Base-by-base conservation (phyloP, 208 protist species). In the Trypanosomatidae sp. region DNA sequence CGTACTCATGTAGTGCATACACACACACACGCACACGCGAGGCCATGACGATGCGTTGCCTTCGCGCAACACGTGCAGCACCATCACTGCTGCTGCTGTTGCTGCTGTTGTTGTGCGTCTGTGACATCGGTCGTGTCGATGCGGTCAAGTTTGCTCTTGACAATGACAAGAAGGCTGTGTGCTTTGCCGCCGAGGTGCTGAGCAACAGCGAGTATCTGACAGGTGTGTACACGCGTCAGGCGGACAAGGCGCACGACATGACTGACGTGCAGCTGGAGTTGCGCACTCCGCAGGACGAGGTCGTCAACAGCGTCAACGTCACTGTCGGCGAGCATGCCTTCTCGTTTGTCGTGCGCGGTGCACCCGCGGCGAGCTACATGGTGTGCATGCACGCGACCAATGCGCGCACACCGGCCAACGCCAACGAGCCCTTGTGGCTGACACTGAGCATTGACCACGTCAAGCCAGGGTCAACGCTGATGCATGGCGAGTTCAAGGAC, bases 141-240 rank as follows among this genome's bases (percentile, higher is more conserved):
- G 71, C 72, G 1, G 43, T 75, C 13, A 53, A 30, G 16, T 88
- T 71, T 37, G 33, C 62, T 16, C 64, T 88, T 32, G 25, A 47
- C 20, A 49, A 78, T 35, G 53, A 40, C 13, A 40, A n/a, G n/a
- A n/a, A 41, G 8, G 53, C 66, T 10, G 37, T 83, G 16, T 88
- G 79, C 53, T 88, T 88, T 41, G 46, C 70, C 3, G 73, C 80
- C 61, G 61, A 73, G 6, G 62, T 82, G 21, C 43, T 53, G 7
- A 33, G 54, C 10, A 41, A 30, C 7, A 63, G 48, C 0, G 47
- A 46, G 3, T 41, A 56, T 18, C 59, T 84, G 11, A 72, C 67
- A 1, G 71, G 72, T 15, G 52, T 55, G 20, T 88, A 75, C 59
- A 43, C 64, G 6, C 71, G 69, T 43, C 50, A 43, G 13, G 1